phyloP scores from a whole-genome alignment of 2,329 filamentous ascomycete genomes.

The Tolypocladium endophyticum region DNA sequence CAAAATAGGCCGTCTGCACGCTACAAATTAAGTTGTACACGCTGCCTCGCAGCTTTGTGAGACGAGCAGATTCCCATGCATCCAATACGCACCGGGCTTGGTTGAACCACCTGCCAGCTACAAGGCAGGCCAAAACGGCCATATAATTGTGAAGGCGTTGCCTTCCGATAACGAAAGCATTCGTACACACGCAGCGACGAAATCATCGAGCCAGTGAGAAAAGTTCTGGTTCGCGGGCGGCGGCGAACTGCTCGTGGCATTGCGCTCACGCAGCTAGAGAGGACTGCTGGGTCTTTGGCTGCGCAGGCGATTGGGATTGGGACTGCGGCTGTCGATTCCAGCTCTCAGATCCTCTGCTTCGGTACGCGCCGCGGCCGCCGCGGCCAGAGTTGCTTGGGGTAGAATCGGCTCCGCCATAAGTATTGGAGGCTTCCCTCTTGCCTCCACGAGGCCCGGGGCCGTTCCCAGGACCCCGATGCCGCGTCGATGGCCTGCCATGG shows the following conservation, averaged over 20 bases:
- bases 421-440: conserved; percentile 21
- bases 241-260: neutral
- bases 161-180: neutral
- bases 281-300: conserved; percentile 11
- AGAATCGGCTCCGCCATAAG: conserved; percentile 14
- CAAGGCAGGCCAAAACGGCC: neutral
- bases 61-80: conserved; percentile 4
- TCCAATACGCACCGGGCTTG: conserved; percentile 2
- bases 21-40: conserved; percentile 11
- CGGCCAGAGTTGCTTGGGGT: conserved; percentile 12
- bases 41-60: conserved; percentile 5
- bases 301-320: conserved; percentile 3
- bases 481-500: conserved; percentile 13
- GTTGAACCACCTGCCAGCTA: neutral
- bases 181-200: neutral
- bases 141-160: neutral
- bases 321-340: conserved; percentile 24
- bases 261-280: conserved; percentile 12
- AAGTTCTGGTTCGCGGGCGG: neutral
- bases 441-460: conserved; percentile 15
- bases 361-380: conserved; percentile 27
- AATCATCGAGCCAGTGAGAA: neutral
- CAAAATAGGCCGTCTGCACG: conserved; percentile 5
- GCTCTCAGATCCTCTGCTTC: conserved; percentile 27
- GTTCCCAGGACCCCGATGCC: conserved; percentile 18